Base-by-base conservation (phyloP, 257 asterid genomes). In the Jasminum sambac region DNA sequence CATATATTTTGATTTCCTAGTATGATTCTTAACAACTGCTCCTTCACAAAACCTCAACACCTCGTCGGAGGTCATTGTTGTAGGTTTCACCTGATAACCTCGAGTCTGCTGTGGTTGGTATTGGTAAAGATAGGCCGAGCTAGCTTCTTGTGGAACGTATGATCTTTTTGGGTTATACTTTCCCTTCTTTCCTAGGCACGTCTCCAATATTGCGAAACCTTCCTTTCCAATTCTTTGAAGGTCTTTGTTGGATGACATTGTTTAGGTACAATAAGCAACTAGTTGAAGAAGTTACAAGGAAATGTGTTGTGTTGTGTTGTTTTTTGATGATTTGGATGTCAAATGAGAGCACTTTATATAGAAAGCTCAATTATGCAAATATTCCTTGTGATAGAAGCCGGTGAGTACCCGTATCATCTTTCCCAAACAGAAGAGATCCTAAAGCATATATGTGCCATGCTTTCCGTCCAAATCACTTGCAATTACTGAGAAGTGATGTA, bases 201-300 rank as follows among this genome's bases (percentile, higher is more conserved):
- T 87, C 1, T 81, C 55, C 4, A 84, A 10, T 8, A 11, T 52
- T 6, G 25, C 72, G 38, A 85, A 87, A n/a, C 79, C 90, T 26
- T 87, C 90, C 2, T 8, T 23, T 12, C 87, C 90, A 68, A 79
- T 71, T 69, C 78, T 76, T 6, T 19, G 50, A 46, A 85, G 82
- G 67, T 80, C 87, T 38, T 63, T 68, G 72, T 67, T 83, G 14
- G 64, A 67, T 67, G 77, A 82, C 93, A 87, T 68, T 72, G 26
- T 43, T 24, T 46, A 52, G 61, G 24, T 26, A 14, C 25, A 60
- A 30, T 69, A 62, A 71, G 4, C 21, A n/a, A 26, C 66, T 11
- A 10, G 11, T n/a, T 6, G 41, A 64, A 8, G 40, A 69, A 17
- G 19, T 41, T 71, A 23, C 25, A 4, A 30, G 36, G 36, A 65